Evolutionary conservation across 257 asterid species (phyloP).

Genomic region (Solanum piurae): DNA sequence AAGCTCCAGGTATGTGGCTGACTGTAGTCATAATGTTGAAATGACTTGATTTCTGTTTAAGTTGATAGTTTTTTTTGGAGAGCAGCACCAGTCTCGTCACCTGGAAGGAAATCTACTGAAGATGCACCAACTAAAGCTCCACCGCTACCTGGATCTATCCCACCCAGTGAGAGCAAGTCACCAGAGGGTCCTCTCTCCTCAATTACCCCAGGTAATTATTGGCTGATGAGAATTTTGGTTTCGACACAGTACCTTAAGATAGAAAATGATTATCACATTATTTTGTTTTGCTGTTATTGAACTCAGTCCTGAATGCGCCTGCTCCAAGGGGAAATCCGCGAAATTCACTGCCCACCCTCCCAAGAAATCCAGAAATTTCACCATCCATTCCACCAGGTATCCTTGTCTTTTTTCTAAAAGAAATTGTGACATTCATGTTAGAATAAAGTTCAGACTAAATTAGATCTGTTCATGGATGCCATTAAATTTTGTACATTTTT

Average conservation of each 20-base stretch:
- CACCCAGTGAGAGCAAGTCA: slow-evolving; percentile 35
- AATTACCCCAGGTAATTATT: not conserved
- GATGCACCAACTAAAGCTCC: slow-evolving; percentile 25
- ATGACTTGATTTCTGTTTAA: slow-evolving; percentile 10
- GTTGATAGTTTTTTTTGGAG: slow-evolving; percentile 11
- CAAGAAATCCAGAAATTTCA: slow-evolving; percentile 22
- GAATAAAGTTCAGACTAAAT: slow-evolving; percentile 1
- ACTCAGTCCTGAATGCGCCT: slow-evolving; percentile 21
- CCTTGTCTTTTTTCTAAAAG: not conserved
- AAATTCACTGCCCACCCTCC: slow-evolving; percentile 21
- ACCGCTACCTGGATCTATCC: slow-evolving; percentile 18
- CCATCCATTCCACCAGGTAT: slow-evolving; percentile 39
- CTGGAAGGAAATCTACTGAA: slow-evolving; percentile 36
- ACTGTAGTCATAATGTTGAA: slow-evolving; percentile 1
- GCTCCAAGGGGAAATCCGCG: slow-evolving; percentile 18
- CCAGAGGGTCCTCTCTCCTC: slow-evolving; percentile 10
- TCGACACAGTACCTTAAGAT: not conserved
- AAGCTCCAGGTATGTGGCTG: slow-evolving; percentile 46
- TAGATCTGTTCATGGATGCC: slow-evolving; percentile 1
- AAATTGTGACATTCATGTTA: not conserved
- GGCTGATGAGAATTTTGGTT: not conserved
- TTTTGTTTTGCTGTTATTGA: not conserved
- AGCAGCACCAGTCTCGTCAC: slow-evolving; percentile 38
- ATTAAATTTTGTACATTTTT: not conserved
- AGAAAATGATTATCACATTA: not conserved